Evolutionary conservation across 164 flowering plant genomes (phyloP), one percentile per base, ranked within the genome.

Genomic region (Piper longum): DNA sequence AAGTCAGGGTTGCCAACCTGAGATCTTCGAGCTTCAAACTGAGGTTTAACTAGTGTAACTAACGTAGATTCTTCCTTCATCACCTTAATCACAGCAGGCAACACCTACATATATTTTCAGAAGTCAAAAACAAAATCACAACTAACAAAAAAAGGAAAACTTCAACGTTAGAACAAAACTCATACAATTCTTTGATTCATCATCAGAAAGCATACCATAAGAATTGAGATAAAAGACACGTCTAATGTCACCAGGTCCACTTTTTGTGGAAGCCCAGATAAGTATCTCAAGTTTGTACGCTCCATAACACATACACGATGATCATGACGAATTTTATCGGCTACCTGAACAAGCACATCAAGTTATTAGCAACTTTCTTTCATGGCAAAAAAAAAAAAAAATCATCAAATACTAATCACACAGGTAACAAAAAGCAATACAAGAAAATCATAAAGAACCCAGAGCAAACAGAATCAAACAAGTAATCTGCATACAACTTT

Each of bases 191-290:
- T 48, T 14, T 48, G 52, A 14, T 48, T 48, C 52, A 48, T 41
- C 43, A 60, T 18, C 41, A 3, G 41, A 66, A 71, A 73, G 62
- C 82, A 76, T 86, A 90, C 99, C 83, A 80, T 54, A 56, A 93
- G 89, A 72, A 91, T 88, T 59, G 99, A 95, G 69, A 91, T 95
- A 76, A 95, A 95, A 14, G 99, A 90, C 62, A 95, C 96, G 74
- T 95, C 99, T 64, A 91, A 72, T 12, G 99, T 88, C 72, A 95
- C 99, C 78, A 95, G 72, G 77, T 95, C 91, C 72, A 95, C 99
- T 71, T 85, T 87, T 59, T 88, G 96, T 12, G 99, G 97, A 39
- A 95, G 96, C 60, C 66, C 84, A 61, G 95, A 11, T 56, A 95
- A 90, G 72, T 90, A 83, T 85, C 99, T 87, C 59, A 95, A 80